Percentiles rank a stretch among this genome's conserved stretches.
phyloP scores from a whole-genome alignment of 306 rosid species.

The Cucumis melo region DNA sequence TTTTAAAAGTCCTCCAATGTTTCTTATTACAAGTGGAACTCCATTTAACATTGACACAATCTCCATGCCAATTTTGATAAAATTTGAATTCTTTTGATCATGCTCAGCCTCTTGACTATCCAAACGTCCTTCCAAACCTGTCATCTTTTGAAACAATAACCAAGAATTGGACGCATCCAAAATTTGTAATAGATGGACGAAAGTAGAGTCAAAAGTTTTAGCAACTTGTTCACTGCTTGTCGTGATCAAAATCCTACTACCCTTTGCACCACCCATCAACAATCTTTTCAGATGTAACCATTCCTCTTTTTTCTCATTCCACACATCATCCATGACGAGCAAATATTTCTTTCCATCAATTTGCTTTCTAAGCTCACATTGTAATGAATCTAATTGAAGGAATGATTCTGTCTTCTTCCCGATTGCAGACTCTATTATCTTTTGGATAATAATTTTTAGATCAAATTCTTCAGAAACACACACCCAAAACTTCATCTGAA shows the following conservation, averaged over 20 bases:
- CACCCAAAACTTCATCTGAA: constrained; percentile 5
- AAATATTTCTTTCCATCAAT: too few species aligned
- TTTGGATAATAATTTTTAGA: background rate
- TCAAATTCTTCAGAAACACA: constrained; percentile 1
- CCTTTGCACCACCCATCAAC: too few species aligned
- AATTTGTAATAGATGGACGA: background rate
- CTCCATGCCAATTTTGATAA: too few species aligned
- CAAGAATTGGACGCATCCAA: background rate
- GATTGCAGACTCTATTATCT: background rate
- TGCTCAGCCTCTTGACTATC: background rate
- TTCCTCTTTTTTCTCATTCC: background rate
- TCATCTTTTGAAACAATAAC: constrained; percentile 1
- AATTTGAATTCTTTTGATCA: background rate
- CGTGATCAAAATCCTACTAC: background rate
- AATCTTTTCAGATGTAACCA: background rate
- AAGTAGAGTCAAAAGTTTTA: background rate
- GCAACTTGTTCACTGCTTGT: background rate
- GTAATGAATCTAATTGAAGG: background rate
- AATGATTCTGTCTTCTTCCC: accelerated
- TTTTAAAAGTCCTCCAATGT: too few species aligned
- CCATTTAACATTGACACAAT: too few species aligned
- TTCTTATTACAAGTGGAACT: too few species aligned
- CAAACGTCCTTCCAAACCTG: background rate
- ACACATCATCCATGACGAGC: background rate
- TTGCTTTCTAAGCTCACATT: too few species aligned